phyloP scores from a whole-genome alignment of 495 filamentous ascomycete species.

The Penicillium waksmanii region DNA sequence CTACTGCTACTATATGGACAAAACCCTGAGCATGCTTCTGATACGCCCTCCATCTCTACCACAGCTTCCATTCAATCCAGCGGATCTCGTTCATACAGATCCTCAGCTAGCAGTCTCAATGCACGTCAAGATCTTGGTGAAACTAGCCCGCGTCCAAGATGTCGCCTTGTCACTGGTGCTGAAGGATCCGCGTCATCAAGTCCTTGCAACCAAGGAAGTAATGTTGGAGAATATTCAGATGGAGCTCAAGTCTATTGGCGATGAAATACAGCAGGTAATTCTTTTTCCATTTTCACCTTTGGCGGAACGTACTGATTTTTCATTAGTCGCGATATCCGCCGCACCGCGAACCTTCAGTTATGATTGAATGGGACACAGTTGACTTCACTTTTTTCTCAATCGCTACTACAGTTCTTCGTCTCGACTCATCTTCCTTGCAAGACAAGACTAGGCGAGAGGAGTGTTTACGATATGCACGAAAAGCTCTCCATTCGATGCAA shows the following conservation, averaged over 20 bases:
- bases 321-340: neutral
- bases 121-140: neutral
- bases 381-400: constrained; percentile 2
- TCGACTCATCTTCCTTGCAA: neutral
- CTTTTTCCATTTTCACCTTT: neutral
- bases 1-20: constrained; percentile 3
- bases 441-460: neutral
- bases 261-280: constrained; percentile 2
- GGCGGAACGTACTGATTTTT: neutral
- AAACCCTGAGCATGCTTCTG: neutral
- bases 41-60: neutral
- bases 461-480: neutral
- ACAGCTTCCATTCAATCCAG: neutral
- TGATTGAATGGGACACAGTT: constrained; percentile 1
- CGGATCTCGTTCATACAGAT: neutral
- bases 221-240: neutral
- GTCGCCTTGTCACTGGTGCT: constrained; percentile 2
- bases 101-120: neutral
- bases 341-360: neutral
- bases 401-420: neutral
- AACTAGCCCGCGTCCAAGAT: neutral
- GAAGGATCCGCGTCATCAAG: neutral
- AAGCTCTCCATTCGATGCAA: constrained; percentile 1
- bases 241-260: neutral
- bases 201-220: neutral